These are phyloP conservation scores for Botrytis fragariae DNA, from an alignment of 2,329 filamentous ascomycete genomes.

Conservation along the genomic window DNA sequence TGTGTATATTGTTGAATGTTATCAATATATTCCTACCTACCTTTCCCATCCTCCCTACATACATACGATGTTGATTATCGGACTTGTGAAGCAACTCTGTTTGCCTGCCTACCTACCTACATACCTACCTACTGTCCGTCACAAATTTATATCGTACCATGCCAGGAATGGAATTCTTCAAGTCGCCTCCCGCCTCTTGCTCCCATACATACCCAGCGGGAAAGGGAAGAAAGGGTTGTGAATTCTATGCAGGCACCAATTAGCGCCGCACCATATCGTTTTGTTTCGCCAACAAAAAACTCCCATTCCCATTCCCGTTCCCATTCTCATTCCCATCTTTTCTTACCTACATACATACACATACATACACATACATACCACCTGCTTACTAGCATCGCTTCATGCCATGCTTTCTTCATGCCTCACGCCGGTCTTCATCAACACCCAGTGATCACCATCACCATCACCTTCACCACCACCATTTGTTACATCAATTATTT, in stretches of 20 bases:
- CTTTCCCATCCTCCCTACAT: neutral
- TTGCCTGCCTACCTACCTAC: neutral
- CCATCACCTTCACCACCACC: neutral
- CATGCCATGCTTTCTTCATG: neutral
- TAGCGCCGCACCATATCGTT: neutral
- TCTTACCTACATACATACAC: neutral
- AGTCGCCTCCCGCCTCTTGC: neutral
- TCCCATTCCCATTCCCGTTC: neutral
- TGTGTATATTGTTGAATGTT: neutral
- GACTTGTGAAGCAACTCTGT: neutral
- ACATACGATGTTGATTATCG: neutral
- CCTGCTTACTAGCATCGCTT: neutral
- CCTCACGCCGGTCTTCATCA: neutral
- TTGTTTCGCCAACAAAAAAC: neutral
- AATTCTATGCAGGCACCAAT: constrained; percentile 12
- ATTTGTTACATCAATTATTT: neutral
- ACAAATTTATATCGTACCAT: neutral
- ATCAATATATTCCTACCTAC: neutral
- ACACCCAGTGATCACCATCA: neutral
- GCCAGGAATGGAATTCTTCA: neutral
- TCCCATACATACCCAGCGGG: neutral
- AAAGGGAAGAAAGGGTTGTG: neutral
- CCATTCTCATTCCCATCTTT: neutral
- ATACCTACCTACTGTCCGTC: neutral
- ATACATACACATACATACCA: neutral